These are phyloP conservation scores for Dissophora ornata DNA, from an alignment of 192 early-diverging fungal species.

Conservation along the genomic window DNA sequence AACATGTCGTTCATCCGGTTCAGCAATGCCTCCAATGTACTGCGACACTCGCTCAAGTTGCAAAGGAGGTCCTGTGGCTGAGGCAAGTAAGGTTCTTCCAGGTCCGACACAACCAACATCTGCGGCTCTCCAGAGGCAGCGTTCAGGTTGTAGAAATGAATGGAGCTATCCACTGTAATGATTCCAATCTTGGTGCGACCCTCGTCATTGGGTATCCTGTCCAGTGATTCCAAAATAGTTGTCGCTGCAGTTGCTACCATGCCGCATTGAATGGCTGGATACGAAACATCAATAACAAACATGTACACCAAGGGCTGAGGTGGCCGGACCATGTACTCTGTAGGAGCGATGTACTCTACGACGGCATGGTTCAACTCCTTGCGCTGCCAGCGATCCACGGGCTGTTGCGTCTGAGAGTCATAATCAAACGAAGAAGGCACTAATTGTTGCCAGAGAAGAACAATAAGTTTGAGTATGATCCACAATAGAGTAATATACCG, in stretches of 20 bases:
- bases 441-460: too few relatives aligned
- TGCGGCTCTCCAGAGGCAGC: slow-evolving; percentile 83
- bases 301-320: slow-evolving; percentile 94
- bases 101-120: slow-evolving; percentile 92
- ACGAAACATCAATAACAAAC: slow-evolving; percentile 96
- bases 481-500: too few relatives aligned
- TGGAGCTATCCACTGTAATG: slow-evolving; percentile 86
- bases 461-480: too few relatives aligned
- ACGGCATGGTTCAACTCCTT: slow-evolving; percentile 90
- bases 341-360: slow-evolving; percentile 95
- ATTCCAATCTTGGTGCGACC: slow-evolving; percentile 90
- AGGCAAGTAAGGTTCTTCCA: slow-evolving; percentile 92
- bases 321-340: slow-evolving; percentile 98
- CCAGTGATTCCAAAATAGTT: slow-evolving; percentile 84
- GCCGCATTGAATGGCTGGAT: slow-evolving; percentile 86
- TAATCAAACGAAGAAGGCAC: slow-evolving; percentile 83
- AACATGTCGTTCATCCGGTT: slow-evolving; percentile 86
- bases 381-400: slow-evolving; percentile 87
- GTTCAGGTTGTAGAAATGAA: slow-evolving; percentile 94
- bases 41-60: slow-evolving; percentile 85
- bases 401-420: slow-evolving; percentile 80
- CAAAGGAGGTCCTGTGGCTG: slow-evolving; percentile 91
- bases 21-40: slow-evolving; percentile 78
- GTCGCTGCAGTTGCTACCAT: slow-evolving; percentile 79
- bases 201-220: slow-evolving; percentile 89